A percentile compares a stretch with the other conserved stretches of the same genome.
These are phyloP conservation scores for Yamadazyma phyllophila DNA, from an alignment of 805 yeast genomes.

Conservation along the genomic window DNA sequence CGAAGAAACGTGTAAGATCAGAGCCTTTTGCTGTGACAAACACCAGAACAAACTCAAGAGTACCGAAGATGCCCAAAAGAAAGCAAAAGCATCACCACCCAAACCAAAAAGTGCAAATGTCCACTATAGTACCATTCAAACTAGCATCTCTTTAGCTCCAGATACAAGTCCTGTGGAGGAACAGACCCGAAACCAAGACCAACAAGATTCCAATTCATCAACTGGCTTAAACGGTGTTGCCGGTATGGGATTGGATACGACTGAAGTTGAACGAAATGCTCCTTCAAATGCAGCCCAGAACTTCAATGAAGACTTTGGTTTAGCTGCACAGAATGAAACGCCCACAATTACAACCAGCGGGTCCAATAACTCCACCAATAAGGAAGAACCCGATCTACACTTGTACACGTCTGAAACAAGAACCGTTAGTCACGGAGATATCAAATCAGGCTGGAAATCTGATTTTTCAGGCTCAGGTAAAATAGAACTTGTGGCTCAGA, in stretches of 20 bases:
- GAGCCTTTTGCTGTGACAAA: conserved; percentile 53
- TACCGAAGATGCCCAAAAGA: conserved; percentile 38
- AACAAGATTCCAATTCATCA: conserved; percentile 4
- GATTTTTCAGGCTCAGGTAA: conserved; percentile 79
- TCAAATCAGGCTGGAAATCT: conserved; percentile 92
- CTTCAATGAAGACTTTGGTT: conserved; percentile 25
- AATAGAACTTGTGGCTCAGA: conserved; percentile 75
- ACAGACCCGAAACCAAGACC: conserved; percentile 1
- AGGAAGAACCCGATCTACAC: conserved; percentile 15
- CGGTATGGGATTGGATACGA: conserved; percentile 16
- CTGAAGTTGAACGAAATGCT: conserved; percentile 17
- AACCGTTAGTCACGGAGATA: conserved; percentile 72
- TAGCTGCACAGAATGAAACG: not conserved
- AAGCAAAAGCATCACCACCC: conserved; percentile 5
- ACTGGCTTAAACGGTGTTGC: conserved; percentile 14
- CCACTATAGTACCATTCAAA: conserved; percentile 31
- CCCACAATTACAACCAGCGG: not conserved
- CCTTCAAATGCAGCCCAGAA: conserved; percentile 24
- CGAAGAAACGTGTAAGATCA: conserved; percentile 74
- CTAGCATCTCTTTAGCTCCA: conserved; percentile 19
- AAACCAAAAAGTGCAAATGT: conserved; percentile 12
- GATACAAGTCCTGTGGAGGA: conserved; percentile 2
- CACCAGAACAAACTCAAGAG: conserved; percentile 53
- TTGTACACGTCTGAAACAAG: conserved; percentile 71
- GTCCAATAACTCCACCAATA: not conserved